A percentile compares a stretch with the other conserved stretches of the same genome.
These are phyloP conservation scores for Fusarium pininemorale DNA, from an alignment of 2,329 filamentous ascomycete genomes.

Conservation along the genomic window DNA sequence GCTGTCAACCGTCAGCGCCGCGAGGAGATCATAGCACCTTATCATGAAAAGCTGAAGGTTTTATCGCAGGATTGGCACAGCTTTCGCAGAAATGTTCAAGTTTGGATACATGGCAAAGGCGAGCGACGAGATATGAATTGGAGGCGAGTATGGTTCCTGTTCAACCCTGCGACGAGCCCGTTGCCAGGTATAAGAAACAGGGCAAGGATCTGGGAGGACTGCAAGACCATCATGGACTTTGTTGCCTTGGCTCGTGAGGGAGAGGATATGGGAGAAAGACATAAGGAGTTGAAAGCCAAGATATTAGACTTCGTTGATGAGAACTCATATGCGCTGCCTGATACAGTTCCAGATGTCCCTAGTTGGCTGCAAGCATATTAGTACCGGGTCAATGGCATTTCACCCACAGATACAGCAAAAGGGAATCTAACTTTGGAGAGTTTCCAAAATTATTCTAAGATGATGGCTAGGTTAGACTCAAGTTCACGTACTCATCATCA, in stretches of 20 bases:
- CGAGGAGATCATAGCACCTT: neutral
- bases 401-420: neutral
- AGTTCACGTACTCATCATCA: neutral
- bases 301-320: neutral
- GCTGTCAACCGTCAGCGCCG: neutral
- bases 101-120: neutral
- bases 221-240: neutral
- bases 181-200: neutral
- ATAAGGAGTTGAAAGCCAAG: neutral
- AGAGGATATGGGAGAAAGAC: neutral
- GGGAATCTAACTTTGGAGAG: too few species aligned
- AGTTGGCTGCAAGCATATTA: neutral
- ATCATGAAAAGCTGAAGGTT: rapidly evolving
- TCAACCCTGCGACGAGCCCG: neutral
- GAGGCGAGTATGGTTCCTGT: neutral
- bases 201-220: neutral
- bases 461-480: neutral
- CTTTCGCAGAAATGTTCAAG: neutral
- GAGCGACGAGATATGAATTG: neutral
- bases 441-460: rapidly evolving
- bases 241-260: neutral
- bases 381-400: rapidly evolving
- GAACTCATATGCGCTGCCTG: neutral
- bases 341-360: neutral
- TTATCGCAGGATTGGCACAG: neutral